phyloP scores from a whole-genome alignment of 257 asterid species.

The Nicotiana obtusifolia region DNA sequence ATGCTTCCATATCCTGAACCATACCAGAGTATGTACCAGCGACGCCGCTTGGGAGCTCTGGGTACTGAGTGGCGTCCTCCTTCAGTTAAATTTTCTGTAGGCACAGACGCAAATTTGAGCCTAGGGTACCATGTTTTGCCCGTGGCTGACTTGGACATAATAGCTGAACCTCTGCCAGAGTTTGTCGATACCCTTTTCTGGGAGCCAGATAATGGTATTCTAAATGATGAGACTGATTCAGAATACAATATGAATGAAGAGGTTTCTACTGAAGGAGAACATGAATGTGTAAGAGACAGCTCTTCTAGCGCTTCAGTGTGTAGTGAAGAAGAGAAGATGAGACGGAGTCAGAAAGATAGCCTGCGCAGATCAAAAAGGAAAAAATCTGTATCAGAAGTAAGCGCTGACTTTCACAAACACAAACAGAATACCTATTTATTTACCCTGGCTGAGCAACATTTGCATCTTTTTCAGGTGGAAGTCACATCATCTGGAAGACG shows the following conservation, averaged over 20 bases:
- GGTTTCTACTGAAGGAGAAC: constrained; percentile 52
- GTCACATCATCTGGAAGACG: constrained; percentile 51
- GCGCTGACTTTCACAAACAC: constrained; percentile 21
- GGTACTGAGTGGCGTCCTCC: constrained; percentile 95
- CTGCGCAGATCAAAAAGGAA: constrained; percentile 71
- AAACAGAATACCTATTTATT: constrained; percentile 13
- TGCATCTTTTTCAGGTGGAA: constrained; percentile 53
- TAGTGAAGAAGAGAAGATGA: constrained; percentile 44
- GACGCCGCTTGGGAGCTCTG: constrained; percentile 78
- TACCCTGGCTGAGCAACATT: constrained; percentile 25
- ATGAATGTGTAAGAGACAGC: constrained; percentile 41
- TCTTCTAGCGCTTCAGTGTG: constrained; percentile 54
- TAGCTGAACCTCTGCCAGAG: constrained; percentile 81
- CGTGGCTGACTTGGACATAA: constrained; percentile 69
- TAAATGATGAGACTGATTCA: constrained; percentile 87
- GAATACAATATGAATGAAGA: constrained; percentile 76
- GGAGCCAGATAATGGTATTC: constrained; percentile 90
- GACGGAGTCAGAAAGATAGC: constrained; percentile 41
- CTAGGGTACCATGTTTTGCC: constrained; percentile 77
- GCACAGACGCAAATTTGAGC: constrained; percentile 75
- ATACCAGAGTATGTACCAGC: constrained; percentile 84
- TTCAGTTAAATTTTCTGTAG: constrained; percentile 74
- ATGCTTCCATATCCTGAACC: constrained; percentile 99
- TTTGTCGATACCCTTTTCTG: constrained; percentile 70
- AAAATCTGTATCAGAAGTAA: constrained; percentile 64